A percentile compares a stretch with the other conserved stretches of the same genome.
Evolutionary conservation across 1,139 yeast genomes (phyloP).

Genomic region (Hansenula lynferdii): DNA sequence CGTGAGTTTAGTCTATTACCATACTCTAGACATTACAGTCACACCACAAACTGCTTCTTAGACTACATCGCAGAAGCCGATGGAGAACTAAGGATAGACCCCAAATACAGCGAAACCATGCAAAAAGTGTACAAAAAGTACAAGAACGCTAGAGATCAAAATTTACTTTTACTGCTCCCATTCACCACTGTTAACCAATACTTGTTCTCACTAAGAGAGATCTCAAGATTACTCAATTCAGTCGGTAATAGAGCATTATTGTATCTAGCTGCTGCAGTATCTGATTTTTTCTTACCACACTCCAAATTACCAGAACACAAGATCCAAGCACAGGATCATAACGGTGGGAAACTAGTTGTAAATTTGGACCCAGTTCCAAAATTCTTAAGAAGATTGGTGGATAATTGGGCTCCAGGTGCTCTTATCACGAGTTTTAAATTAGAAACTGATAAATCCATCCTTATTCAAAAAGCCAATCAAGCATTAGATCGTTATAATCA

Average conservation of each 20-base stretch:
- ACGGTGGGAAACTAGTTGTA: constrained; percentile 67
- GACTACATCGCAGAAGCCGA: constrained; percentile 64
- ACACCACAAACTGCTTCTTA: constrained; percentile 77
- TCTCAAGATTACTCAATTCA: constrained; percentile 55
- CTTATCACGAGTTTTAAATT: constrained; percentile 93
- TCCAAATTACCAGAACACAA: constrained; percentile 88
- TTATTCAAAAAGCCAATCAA: constrained; percentile 68
- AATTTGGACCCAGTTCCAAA: constrained; percentile 96
- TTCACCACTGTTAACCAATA: constrained; percentile 96
- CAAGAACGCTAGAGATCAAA: constrained; percentile 50
- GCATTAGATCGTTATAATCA: constrained; percentile 86
- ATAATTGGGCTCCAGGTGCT: constrained; percentile 92
- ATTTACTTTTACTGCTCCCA: constrained; percentile 66
- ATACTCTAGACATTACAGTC: constrained; percentile 83
- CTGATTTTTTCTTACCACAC: constrained; percentile 89
- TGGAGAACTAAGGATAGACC: constrained; percentile 53
- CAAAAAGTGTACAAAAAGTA: constrained; percentile 62
- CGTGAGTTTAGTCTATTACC: constrained; percentile 91
- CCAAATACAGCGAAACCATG: constrained; percentile 60
- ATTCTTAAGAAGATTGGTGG: constrained; percentile 81
- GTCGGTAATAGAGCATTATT: constrained; percentile 59
- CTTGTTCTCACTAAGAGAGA: constrained; percentile 68
- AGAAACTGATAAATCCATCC: constrained; percentile 75
- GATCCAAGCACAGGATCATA: constrained; percentile 75
- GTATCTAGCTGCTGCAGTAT: constrained; percentile 95